These are phyloP conservation scores for Ustilago esculenta DNA, from an alignment of 1,284 basidiomycete genomes.

Conservation along the genomic window DNA sequence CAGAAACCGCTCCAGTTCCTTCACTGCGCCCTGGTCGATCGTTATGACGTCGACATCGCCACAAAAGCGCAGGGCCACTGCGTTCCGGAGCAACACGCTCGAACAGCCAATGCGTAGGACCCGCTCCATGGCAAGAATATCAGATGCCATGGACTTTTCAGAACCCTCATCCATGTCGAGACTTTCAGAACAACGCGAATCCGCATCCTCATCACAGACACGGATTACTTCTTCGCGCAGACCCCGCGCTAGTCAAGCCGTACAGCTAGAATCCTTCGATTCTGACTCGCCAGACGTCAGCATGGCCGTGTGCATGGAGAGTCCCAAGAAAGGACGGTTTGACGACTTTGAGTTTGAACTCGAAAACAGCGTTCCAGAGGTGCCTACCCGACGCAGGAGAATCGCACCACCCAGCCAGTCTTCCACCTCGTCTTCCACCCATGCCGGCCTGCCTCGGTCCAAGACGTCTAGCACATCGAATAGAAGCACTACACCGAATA, in stretches of 20 bases:
- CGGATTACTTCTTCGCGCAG: conserved; percentile 18
- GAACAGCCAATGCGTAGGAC: conserved; percentile 45
- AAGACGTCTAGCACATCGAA: conserved; percentile 6
- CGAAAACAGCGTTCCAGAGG: conserved; percentile 26
- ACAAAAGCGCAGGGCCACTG: conserved; percentile 31
- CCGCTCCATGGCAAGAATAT: conserved; percentile 43
- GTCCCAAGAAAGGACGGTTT: conserved; percentile 41
- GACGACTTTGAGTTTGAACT: conserved; percentile 51
- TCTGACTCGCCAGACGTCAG: conserved; percentile 29
- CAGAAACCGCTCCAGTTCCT: too few relatives aligned
- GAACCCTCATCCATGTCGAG: conserved; percentile 7
- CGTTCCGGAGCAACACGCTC: conserved; percentile 13
- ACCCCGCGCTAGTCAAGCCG: conserved; percentile 21
- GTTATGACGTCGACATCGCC: conserved; percentile 43
- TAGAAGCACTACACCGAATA: neutral
- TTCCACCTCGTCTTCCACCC: conserved; percentile 20
- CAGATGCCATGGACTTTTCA: conserved; percentile 15
- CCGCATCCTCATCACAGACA: conserved; percentile 8
- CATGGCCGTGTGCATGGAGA: conserved; percentile 39
- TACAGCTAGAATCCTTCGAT: conserved; percentile 22
- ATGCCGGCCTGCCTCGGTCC: conserved; percentile 26
- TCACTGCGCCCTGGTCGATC: neutral
- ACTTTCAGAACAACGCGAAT: neutral
- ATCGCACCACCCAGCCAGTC: conserved; percentile 3
- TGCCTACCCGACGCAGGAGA: conserved; percentile 25